Evolutionary conservation across 2,329 filamentous ascomycete species (phyloP), one percentile per base, ranked within the genome.

Genomic region (Curvularia sp.): DNA sequence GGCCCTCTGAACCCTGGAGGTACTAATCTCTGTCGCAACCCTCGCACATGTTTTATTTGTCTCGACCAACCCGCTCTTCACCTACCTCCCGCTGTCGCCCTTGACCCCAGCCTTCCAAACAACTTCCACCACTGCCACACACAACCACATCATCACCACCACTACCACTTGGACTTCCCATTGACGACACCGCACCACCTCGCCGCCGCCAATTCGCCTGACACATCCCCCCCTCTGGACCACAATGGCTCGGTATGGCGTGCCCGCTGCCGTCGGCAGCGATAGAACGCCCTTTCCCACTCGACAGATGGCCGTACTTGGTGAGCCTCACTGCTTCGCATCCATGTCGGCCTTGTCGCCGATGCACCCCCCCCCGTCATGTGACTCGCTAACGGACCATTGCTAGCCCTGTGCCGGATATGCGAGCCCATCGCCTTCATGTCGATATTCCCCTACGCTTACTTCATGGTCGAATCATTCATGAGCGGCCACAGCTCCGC

Each of bases 341-440:
- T 18, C 18, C 24, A 18, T 9, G 13, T 12, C 22, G 48, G 22
- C 47, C 22, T 39, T 4, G 22, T 26, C 22, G 47, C 6, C 43
- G 20, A 6, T 22, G 8, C 18, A 18, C 18, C 46, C 55, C 18
- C 46, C 55, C 20, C 30, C 10, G 20, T 33, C 22, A 9, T 33
- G 44, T 49, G 38, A 42, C 28, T 24, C 30, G 33, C 20, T 31
- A 47, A 48, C 55, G 57, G 42, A 62, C 57, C 8, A 26, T 33
- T 52, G 18, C 5, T 63, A 96, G 93, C 93, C 46, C 84, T 97
- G 73, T 97, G 93, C 80, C 89, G 95, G 74, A 94, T 99, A 82
- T 97, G 93, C 83, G 95, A 99, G 77, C 95, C 95, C 52, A 98
- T 99, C 77, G 95, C 95, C 5, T 98, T 99, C 84, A 98, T 97